Evolutionary conservation across 106 monocot species (phyloP).

Genomic region (Acorus calamus): DNA sequence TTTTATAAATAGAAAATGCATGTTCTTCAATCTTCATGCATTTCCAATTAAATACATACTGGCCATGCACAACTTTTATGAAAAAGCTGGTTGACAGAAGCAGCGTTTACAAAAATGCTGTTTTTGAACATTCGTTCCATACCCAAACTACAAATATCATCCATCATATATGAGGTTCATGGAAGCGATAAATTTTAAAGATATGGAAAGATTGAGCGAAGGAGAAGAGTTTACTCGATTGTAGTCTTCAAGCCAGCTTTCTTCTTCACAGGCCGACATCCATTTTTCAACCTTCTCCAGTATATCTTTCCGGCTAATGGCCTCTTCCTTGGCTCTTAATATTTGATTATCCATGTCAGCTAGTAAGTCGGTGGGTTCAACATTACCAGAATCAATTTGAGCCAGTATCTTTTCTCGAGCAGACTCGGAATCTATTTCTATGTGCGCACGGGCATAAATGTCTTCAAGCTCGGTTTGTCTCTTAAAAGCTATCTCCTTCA

Average conservation of each 20-base stretch:
- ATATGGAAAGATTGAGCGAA: no score
- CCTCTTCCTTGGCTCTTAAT: constrained; percentile 65
- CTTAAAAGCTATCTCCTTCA: constrained; percentile 93
- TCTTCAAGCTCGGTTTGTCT: constrained; percentile 79
- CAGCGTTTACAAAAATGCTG: no score
- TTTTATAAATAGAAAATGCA: no score
- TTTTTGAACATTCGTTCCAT: no score
- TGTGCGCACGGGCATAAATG: constrained; percentile 65
- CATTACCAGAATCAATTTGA: constrained; percentile 56
- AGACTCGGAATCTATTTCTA: constrained; percentile 51
- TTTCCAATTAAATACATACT: no score
- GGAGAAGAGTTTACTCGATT: constrained; percentile 37
- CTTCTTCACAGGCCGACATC: constrained; percentile 89
- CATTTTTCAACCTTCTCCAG: constrained; percentile 81
- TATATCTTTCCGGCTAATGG: constrained; percentile 70
- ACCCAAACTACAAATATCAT: no score
- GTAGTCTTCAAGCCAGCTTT: constrained; percentile 95
- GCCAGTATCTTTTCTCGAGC: constrained; percentile 58
- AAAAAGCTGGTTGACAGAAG: no score
- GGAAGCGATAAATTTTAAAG: no score
- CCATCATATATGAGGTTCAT: no score
- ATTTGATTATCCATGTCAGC: constrained; percentile 77
- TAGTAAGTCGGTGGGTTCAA: constrained; percentile 72
- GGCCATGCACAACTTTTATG: no score
- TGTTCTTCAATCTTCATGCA: no score